phyloP scores from a whole-genome alignment of 2,329 filamentous ascomycete genomes.

The Calonectria leucothoes region DNA sequence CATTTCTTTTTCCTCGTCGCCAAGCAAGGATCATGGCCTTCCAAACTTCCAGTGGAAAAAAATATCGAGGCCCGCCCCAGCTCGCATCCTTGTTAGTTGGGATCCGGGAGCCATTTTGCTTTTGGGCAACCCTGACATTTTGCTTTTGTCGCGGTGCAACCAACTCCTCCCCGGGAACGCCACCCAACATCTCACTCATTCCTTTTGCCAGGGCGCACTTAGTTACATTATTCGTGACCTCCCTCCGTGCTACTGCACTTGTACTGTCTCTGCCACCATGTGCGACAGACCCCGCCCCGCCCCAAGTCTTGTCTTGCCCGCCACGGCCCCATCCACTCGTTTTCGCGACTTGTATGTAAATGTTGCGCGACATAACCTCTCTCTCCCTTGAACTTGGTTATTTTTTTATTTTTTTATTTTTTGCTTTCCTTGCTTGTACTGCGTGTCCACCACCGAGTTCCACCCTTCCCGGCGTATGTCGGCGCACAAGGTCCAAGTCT shows the following conservation, averaged over 20 bases:
- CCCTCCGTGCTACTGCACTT: slow-evolving; percentile 34
- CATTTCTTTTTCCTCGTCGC: slow-evolving; percentile 23
- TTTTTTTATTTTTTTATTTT: slow-evolving; percentile 31
- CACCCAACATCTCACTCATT: slow-evolving; percentile 41
- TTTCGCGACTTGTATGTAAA: slow-evolving; percentile 27
- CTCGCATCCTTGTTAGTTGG: slow-evolving; percentile 34
- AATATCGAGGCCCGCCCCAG: slow-evolving; percentile 30
- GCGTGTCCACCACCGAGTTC: slow-evolving; percentile 29
- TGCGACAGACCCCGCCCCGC: slow-evolving; percentile 38
- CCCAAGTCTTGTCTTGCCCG: slow-evolving; percentile 30
- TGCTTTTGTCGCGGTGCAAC: slow-evolving; percentile 43
- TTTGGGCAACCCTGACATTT: slow-evolving; percentile 29
- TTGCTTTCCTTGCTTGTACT: slow-evolving; percentile 16
- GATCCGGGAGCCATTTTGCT: slow-evolving; percentile 25
- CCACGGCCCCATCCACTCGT: slow-evolving; percentile 27
- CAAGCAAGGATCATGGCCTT: slow-evolving; percentile 29
- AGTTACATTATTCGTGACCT: slow-evolving; percentile 35
- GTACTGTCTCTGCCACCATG: slow-evolving; percentile 35
- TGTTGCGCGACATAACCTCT: slow-evolving; percentile 30
- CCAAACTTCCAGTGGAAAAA: slow-evolving; percentile 34
- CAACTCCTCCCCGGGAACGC: slow-evolving; percentile 37
- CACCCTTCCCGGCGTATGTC: slow-evolving; percentile 23
- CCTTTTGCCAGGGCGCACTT: slow-evolving; percentile 36
- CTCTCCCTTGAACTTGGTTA: slow-evolving; percentile 33
- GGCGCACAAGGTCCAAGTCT: slow-evolving; percentile 33